Conservation (phyloP, 306 rosid genomes). For the Sechiopsis laciniata region DNA sequence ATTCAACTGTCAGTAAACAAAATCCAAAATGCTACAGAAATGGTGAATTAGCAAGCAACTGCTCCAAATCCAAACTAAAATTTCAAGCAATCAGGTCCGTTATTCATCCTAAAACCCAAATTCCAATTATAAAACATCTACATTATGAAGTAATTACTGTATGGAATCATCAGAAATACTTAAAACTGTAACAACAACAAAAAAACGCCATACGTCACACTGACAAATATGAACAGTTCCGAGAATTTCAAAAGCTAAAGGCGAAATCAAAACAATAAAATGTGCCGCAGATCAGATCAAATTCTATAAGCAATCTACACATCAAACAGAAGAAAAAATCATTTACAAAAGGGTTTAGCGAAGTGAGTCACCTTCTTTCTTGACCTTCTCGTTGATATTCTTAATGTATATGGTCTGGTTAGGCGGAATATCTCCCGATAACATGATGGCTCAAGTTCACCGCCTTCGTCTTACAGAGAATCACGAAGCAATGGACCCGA, state of each 20-base stretch:
- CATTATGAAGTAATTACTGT: not conserved
- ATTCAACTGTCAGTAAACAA: not conserved
- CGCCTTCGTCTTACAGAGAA: not conserved
- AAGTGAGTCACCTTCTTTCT: conserved; percentile 64
- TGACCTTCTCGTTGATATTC: conserved; percentile 81
- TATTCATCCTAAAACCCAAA: not conserved
- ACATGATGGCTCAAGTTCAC: conserved; percentile 40
- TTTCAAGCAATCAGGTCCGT: not conserved
- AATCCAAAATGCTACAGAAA: not conserved
- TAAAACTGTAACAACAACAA: not conserved
- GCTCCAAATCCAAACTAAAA: not conserved
- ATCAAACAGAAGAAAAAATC: not conserved
- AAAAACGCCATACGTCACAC: no score
- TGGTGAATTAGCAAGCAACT: not conserved
- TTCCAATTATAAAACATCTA: not conserved
- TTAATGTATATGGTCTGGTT: conserved; percentile 79
- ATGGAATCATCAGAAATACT: not conserved
- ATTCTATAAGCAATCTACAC: not conserved
- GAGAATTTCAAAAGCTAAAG: not conserved
- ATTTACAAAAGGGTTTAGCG: not conserved
- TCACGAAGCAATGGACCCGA: not conserved
- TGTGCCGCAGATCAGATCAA: not conserved
- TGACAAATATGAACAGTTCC: not conserved
- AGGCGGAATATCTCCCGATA: conserved; percentile 83
- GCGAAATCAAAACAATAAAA: not conserved